These are phyloP conservation scores for Trichoderma koningiopsis DNA, from an alignment of 2,329 filamentous ascomycete genomes.

Conservation along the genomic window DNA sequence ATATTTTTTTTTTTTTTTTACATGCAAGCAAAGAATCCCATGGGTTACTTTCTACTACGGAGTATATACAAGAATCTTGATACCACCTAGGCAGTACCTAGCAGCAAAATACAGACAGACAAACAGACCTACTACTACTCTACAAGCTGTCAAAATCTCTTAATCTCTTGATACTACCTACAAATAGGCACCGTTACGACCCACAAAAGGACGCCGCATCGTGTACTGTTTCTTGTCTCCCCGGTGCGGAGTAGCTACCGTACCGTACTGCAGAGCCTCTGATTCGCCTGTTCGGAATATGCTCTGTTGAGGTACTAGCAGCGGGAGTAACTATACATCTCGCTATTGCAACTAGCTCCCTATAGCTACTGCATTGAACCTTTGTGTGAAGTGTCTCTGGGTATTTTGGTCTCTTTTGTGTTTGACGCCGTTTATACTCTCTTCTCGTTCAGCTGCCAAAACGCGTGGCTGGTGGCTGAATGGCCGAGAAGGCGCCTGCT, in stretches of 20 bases:
- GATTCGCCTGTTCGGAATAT: background rate
- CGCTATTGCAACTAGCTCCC: background rate
- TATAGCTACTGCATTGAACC: background rate
- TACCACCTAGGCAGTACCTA: conserved; percentile 3
- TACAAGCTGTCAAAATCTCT: background rate
- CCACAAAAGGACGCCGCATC: background rate
- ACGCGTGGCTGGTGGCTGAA: background rate
- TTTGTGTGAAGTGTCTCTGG: no score
- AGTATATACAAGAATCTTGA: background rate
- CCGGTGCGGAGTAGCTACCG: background rate
- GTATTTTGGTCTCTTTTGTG: no score
- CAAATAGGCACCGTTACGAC: no score
- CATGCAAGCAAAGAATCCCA: background rate
- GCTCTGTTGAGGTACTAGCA: background rate
- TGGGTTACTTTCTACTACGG: background rate
- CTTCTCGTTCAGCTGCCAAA: background rate
- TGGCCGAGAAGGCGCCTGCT: background rate
- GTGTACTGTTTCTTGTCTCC: background rate
- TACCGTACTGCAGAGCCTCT: background rate
- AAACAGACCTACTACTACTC: background rate
- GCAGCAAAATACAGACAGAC: conserved; percentile 6
- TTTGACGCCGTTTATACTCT: background rate
- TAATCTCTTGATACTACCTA: background rate
- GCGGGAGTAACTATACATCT: background rate
- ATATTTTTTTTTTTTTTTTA: background rate